Base-by-base conservation (phyloP, 768 basidiomycete genomes). In the Russula sp. region DNA sequence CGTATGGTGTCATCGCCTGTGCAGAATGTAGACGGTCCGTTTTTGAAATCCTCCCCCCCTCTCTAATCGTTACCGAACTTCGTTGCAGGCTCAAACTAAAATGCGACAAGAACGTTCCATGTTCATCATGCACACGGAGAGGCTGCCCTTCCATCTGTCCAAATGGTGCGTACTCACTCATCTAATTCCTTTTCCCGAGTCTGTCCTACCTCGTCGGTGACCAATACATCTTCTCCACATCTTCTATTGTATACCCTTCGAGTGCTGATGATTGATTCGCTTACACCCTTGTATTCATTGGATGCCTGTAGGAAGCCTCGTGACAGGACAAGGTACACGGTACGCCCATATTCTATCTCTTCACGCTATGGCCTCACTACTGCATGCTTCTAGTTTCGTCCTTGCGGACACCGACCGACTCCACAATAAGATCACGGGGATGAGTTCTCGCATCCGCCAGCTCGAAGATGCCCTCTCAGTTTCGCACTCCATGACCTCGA, bases 71-170 rank as follows among this genome's bases (percentile, higher is more conserved):
- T 22, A n/a, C 52, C 30, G 16, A 53, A 24, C 22, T 49, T 34
- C 13, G 9, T 16, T 18, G 22, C 11, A 87, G 86, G 32, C 78
- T 89, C 46, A 88, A 88, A 71, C 72, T 88, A 50, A 88, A 86
- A 73, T 90, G 89, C 73, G 87, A 90, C 75, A 90, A 90, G 74
- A 87, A 82, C 3, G 82, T 80, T 18, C 79, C 79, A 0, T 81
- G 80, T 67, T 76, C 79, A 1, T 81, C 79, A 6, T 77, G 89
- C 73, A 88, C 84, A 71, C 83, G 89, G 48, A 78, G 89, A 68
- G 89, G 89, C 32, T 90, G 89, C 70, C 83, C 85, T 6, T 85
- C 85, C 13, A 90, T 91, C 59, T 91, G 89, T 74, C 88, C 88
- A 3, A 89, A 89, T 69, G 88, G 63, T 67, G 26, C 10, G 63